Conservation (phyloP, 768 basidiomycete species). For the Strobilomyces echinocephalus region DNA sequence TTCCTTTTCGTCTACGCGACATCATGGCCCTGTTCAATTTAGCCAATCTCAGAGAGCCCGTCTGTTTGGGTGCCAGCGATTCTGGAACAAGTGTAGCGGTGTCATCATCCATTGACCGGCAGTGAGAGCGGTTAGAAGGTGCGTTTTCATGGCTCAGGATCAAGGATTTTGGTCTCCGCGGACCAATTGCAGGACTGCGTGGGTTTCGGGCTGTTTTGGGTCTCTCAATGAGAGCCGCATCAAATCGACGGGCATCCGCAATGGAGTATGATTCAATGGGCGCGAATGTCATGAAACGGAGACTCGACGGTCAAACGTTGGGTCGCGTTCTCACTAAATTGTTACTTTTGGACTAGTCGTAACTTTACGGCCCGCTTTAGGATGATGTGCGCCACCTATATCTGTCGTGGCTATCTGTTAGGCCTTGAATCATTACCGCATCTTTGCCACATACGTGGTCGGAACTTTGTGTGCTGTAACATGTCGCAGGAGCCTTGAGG, state of each 20-base stretch:
- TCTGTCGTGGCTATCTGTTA: conserved; percentile 11
- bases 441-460: conserved; percentile 11
- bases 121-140: conserved; percentile 3
- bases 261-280: conserved; percentile 6
- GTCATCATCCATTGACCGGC: conserved; percentile 7
- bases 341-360: conserved; percentile 12
- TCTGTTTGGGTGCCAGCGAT: background rate
- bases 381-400: conserved; percentile 17
- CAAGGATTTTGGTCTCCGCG: conserved; percentile 18
- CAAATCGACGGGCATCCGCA: conserved; percentile 23
- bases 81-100: background rate
- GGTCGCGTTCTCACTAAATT: conserved; percentile 7
- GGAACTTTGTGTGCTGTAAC: conserved; percentile 20
- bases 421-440: conserved; percentile 21
- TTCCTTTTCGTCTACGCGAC: conserved; percentile 9
- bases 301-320: conserved; percentile 9
- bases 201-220: conserved; percentile 15
- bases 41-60: background rate
- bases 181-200: conserved; percentile 16
- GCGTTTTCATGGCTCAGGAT: conserved; percentile 3
- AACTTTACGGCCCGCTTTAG: conserved; percentile 8
- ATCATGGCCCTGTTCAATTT: conserved; percentile 4
- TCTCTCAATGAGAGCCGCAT: conserved; percentile 12
- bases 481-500: conserved; percentile 12
- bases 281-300: conserved; percentile 20